phyloP scores from a whole-genome alignment of 495 filamentous ascomycete species.

The Tirmania nivea region DNA sequence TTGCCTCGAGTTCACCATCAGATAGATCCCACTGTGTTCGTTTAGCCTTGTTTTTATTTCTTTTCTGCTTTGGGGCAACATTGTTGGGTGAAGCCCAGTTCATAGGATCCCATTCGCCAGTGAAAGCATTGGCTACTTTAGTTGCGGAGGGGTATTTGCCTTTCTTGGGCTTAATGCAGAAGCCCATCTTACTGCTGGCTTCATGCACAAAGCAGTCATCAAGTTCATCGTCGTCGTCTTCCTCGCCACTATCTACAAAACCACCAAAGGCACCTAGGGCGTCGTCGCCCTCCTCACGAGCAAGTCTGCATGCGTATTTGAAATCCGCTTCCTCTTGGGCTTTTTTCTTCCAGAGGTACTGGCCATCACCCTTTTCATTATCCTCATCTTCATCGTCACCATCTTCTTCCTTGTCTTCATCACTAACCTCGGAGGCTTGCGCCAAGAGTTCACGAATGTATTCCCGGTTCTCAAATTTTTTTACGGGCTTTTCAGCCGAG shows the following conservation, averaged over 20 bases:
- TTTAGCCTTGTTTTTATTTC: conserved; percentile 35
- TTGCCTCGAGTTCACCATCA: conserved; percentile 51
- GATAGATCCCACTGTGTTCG: conserved; percentile 33
- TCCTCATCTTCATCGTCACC: conserved; percentile 23
- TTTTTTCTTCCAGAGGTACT: background rate
- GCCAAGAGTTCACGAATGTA: conserved; percentile 4
- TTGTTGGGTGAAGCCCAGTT: conserved; percentile 46
- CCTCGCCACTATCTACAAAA: conserved; percentile 6
- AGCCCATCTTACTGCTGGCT: background rate
- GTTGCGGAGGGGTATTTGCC: conserved; percentile 35
- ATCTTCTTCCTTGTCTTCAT: conserved; percentile 18
- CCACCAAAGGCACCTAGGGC: background rate
- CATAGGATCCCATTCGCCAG: conserved; percentile 57
- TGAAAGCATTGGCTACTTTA: conserved; percentile 46
- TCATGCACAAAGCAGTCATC: background rate
- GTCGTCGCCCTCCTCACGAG: background rate
- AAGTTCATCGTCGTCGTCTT: conserved; percentile 10
- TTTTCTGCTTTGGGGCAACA: conserved; percentile 24
- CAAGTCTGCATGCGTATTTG: conserved; percentile 34
- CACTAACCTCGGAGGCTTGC: background rate
- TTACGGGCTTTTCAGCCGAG: conserved; percentile 18
- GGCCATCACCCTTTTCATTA: conserved; percentile 15
- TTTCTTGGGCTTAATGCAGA: background rate
- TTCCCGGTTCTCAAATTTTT: conserved; percentile 22
- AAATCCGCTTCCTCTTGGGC: conserved; percentile 24